Conservation (phyloP, 108 stramenopile genomes). For the Mediolabrus comicus region DNA sequence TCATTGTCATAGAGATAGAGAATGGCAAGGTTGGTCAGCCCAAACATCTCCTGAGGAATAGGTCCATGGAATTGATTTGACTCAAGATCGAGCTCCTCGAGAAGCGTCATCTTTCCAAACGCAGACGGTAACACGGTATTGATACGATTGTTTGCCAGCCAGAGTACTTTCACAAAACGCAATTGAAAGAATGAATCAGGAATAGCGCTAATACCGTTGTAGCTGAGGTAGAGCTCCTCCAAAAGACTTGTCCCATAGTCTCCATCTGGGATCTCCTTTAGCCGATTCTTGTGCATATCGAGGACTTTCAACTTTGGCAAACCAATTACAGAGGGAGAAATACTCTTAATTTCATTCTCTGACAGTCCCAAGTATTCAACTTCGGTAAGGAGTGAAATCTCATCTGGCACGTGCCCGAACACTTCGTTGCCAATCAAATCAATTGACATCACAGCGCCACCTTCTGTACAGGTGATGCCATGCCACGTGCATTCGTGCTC, state of each 20-base stretch:
- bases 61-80: conserved; percentile 29
- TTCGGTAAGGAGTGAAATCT: conserved; percentile 16
- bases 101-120: conserved; percentile 22
- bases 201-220: conserved; percentile 22
- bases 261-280: conserved; percentile 22
- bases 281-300: conserved; percentile 36
- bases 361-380: conserved; percentile 26
- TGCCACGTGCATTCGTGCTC: conserved; percentile 43
- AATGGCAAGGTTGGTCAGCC: conserved; percentile 15
- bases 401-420: conserved; percentile 18
- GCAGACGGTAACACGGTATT: conserved; percentile 16
- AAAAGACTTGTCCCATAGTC: conserved; percentile 11
- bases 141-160: conserved; percentile 27
- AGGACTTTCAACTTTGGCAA: conserved; percentile 32
- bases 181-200: conserved; percentile 33
- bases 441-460: conserved; percentile 15
- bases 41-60: conserved; percentile 36
- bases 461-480: conserved; percentile 25
- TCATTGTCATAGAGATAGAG: conserved; percentile 31
- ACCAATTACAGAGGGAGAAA: conserved; percentile 19
- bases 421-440: conserved; percentile 29
- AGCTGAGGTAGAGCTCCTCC: conserved; percentile 40
- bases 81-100: conserved; percentile 34
- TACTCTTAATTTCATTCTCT: conserved; percentile 15
- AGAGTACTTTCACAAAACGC: conserved; percentile 17